phyloP scores from a whole-genome alignment of 345 rosid genomes.

The Garcia nutans region DNA sequence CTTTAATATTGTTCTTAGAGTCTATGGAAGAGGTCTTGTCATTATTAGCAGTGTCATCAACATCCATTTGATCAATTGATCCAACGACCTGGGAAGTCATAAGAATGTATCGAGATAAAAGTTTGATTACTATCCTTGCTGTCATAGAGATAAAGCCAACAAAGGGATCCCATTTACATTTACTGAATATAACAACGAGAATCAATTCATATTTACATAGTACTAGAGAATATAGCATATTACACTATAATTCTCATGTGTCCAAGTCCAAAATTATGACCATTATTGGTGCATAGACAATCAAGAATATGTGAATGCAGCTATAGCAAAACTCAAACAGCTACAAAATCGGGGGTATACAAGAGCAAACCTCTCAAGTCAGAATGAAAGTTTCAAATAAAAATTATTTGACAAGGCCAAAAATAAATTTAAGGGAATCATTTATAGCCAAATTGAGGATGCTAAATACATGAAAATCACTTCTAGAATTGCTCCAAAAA shows the following conservation, averaged over 20 bases:
- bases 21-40: slow-evolving; percentile 49
- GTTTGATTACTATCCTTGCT: neutral
- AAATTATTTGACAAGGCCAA: neutral
- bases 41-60: slow-evolving; percentile 51
- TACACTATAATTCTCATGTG: neutral
- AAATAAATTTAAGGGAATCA: neutral
- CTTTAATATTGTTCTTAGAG: slow-evolving; percentile 50
- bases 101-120: neutral
- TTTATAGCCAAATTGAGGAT: neutral
- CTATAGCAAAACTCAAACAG: neutral
- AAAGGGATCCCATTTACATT: neutral
- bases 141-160: neutral
- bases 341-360: neutral
- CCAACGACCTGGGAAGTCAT: slow-evolving; percentile 70
- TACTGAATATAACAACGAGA: neutral
- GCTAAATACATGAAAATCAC: neutral
- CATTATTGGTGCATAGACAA: neutral
- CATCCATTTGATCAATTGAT: slow-evolving; percentile 85
- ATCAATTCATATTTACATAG: neutral
- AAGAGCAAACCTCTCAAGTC: neutral
- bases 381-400: neutral
- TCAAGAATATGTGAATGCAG: neutral
- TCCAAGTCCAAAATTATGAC: neutral
- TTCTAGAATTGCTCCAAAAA: neutral
- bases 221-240: neutral